phyloP scores from a whole-genome alignment of 1,139 yeast genomes.

The Debaryomyces robertsiae region DNA sequence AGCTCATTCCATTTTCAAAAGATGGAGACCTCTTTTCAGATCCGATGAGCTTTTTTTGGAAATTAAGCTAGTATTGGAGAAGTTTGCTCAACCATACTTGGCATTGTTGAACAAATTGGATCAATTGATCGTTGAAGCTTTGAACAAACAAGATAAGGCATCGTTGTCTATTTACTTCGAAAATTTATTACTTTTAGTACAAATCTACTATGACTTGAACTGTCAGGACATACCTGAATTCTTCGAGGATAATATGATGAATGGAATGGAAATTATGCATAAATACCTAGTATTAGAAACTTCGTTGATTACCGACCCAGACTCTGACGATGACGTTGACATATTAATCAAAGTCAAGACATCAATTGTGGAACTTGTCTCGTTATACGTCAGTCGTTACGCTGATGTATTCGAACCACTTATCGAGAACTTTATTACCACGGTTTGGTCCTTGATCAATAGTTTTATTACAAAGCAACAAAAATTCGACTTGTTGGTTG shows the following conservation, averaged over 20 bases:
- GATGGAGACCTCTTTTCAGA: slow-evolving; percentile 95
- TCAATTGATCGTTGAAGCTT: slow-evolving; percentile 54
- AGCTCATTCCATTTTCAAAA: slow-evolving; percentile 92
- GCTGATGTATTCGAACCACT: slow-evolving; percentile 85
- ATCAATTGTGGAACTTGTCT: slow-evolving; percentile 80
- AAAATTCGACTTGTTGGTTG: slow-evolving; percentile 82
- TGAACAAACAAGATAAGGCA: slow-evolving; percentile 41
- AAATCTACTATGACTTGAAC: slow-evolving; percentile 88
- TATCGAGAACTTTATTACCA: slow-evolving; percentile 76
- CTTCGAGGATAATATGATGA: slow-evolving; percentile 84
- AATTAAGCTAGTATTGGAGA: slow-evolving; percentile 81
- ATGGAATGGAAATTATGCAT: slow-evolving; percentile 80
- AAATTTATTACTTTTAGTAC: slow-evolving; percentile 68
- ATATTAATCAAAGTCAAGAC: slow-evolving; percentile 75
- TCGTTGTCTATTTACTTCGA: slow-evolving; percentile 62
- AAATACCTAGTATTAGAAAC: slow-evolving; percentile 70
- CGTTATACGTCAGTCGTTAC: slow-evolving; percentile 85
- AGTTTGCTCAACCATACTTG: slow-evolving; percentile 82
- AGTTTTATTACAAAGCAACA: slow-evolving; percentile 63
- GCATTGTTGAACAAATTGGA: slow-evolving; percentile 68
- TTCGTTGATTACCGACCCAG: slow-evolving; percentile 53
- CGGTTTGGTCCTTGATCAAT: slow-evolving; percentile 79
- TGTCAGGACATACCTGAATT: slow-evolving; percentile 98
- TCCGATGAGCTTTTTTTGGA: slow-evolving; percentile 89
- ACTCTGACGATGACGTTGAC: slow-evolving; percentile 75